These are phyloP conservation scores for Saccharomycodes ludwigii DNA, from an alignment of 805 yeast genomes.

Conservation along the genomic window DNA sequence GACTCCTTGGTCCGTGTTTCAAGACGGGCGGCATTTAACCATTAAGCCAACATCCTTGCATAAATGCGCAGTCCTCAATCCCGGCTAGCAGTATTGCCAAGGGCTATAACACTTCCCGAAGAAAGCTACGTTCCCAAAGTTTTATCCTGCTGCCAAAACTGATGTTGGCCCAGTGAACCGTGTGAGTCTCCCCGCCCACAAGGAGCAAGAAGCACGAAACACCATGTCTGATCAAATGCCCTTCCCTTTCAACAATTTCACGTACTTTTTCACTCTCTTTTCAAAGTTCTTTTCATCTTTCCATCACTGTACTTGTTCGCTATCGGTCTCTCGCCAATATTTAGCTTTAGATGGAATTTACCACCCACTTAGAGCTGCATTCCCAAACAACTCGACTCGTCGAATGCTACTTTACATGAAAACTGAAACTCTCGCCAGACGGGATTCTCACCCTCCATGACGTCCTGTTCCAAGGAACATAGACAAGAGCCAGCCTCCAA, in stretches of 20 bases:
- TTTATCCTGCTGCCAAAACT: slow-evolving; percentile 26
- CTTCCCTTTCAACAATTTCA: slow-evolving; percentile 34
- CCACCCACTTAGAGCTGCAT: slow-evolving; percentile 28
- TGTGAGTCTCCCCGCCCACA: slow-evolving; percentile 21
- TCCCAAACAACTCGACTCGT: slow-evolving; percentile 24
- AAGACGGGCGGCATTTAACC: slow-evolving; percentile 27
- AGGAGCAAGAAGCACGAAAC: slow-evolving; percentile 19
- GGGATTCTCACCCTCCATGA: slow-evolving; percentile 33
- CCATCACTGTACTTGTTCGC: slow-evolving; percentile 36
- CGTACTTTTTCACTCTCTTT: slow-evolving; percentile 34
- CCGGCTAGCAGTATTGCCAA: slow-evolving; percentile 20
- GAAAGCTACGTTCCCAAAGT: slow-evolving; percentile 24
- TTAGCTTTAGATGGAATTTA: slow-evolving; percentile 31
- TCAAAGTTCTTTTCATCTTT: slow-evolving; percentile 34
- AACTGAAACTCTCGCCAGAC: slow-evolving; percentile 22
- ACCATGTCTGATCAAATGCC: slow-evolving; percentile 29
- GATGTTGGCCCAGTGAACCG: slow-evolving; percentile 26
- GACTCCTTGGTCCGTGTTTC: slow-evolving; percentile 33
- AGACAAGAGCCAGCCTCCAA: slow-evolving; percentile 23
- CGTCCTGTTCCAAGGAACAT: slow-evolving; percentile 30
- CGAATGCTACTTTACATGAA: slow-evolving; percentile 22
- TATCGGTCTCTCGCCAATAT: slow-evolving; percentile 36
- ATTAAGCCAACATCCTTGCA: slow-evolving; percentile 28
- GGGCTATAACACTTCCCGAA: slow-evolving; percentile 23
- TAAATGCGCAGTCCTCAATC: slow-evolving; percentile 26